Percentiles rank a stretch among this genome's conserved stretches.
These are phyloP conservation scores for Aurantiochytrium sp. DNA, from an alignment of 108 stramenopile species.

Conservation along the genomic window DNA sequence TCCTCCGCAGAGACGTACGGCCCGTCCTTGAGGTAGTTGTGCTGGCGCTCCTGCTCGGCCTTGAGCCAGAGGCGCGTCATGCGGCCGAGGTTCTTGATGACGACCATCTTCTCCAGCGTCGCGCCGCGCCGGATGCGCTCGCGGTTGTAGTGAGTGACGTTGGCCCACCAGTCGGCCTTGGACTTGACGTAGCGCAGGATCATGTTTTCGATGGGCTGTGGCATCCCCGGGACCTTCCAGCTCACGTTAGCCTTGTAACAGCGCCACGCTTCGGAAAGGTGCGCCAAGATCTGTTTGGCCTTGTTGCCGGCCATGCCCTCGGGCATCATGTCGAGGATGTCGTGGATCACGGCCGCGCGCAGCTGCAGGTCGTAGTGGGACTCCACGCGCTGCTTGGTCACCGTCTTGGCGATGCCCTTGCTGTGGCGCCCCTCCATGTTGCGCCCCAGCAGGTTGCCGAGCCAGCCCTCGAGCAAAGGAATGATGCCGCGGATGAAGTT, in stretches of 20 bases:
- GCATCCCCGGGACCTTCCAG: slow-evolving; percentile 99
- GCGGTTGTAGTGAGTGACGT: slow-evolving; percentile 95
- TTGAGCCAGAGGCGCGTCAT: slow-evolving; percentile 97
- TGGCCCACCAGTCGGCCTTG: slow-evolving; percentile 99
- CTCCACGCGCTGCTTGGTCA: slow-evolving; percentile 98
- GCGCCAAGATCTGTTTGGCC: slow-evolving; percentile 88
- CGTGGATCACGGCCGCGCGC: slow-evolving; percentile 98
- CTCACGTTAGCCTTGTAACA: slow-evolving; percentile 99
- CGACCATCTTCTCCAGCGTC: slow-evolving; percentile 98
- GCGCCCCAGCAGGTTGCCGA: slow-evolving; percentile 94
- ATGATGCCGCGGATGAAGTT: slow-evolving; percentile 96
- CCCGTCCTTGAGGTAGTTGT: slow-evolving; percentile 97
- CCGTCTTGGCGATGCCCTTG: slow-evolving; percentile 92
- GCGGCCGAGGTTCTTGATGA: slow-evolving; percentile 96
- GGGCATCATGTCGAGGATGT: slow-evolving; percentile 99
- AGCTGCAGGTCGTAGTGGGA: slow-evolving; percentile 98
- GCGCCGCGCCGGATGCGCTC: slow-evolving; percentile 99
- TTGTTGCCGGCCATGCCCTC: slow-evolving; percentile 98
- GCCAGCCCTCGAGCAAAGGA: slow-evolving; percentile 93
- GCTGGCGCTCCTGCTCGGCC: slow-evolving; percentile 99
- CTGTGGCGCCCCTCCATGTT: slow-evolving; percentile 97
- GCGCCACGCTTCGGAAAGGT: slow-evolving; percentile 93
- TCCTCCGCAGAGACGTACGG: slow-evolving; percentile 97
- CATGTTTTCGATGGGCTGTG: slow-evolving; percentile 98
- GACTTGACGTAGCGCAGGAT: slow-evolving; percentile 98